Evolutionary conservation across 1,139 yeast genomes (phyloP), one percentile per base, ranked within the genome.

Genomic region (Candida anutae): DNA sequence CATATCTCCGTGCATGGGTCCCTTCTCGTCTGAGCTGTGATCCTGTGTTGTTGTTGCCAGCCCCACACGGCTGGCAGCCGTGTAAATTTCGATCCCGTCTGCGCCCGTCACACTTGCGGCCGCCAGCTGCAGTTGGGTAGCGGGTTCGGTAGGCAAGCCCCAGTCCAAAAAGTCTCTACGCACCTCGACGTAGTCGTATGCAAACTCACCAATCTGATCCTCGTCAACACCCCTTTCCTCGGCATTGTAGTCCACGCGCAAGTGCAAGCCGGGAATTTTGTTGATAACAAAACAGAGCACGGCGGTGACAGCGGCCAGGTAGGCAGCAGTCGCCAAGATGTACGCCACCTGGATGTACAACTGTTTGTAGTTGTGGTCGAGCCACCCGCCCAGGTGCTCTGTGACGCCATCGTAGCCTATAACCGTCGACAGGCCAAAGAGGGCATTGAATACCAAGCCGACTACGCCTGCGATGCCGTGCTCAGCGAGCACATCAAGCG

Each of bases 121-220:
- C 28, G 30, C 29, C 34, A 31, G 32, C n/a, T n/a, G n/a, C n/a
- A n/a, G n/a, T n/a, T 17, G 8, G 10, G 19, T 8, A 17, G 19
- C 10, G 10, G 8, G 8, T 17, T 17, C 28, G n/a, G 12, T 45
- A 21, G 48, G 39, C 45, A 65, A 55, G 23, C 45, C 61, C 70
- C 70, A 83, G 42, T 85, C 83, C 47, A 82, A 70, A 58, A 82
- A 88, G 57, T 88, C 95, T 53, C 97, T 75, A 57, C 97, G 74
- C 13, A 88, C 94, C 62, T 90, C 98, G 34, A 90, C 96, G 50
- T 87, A 90, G 58, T 90, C 97, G 53, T 88, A 90, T 14, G 98
- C 98, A 59, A 90, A 90, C 56, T 90, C 97, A 30, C 98, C 98
- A 42, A 90, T 84, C 60, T 90, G 96, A 55, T 85, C 95, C 54